Evolutionary conservation across 345 rosid genomes (phyloP), one percentile per base, ranked within the genome.

Genomic region (Gossypium thurberi): DNA sequence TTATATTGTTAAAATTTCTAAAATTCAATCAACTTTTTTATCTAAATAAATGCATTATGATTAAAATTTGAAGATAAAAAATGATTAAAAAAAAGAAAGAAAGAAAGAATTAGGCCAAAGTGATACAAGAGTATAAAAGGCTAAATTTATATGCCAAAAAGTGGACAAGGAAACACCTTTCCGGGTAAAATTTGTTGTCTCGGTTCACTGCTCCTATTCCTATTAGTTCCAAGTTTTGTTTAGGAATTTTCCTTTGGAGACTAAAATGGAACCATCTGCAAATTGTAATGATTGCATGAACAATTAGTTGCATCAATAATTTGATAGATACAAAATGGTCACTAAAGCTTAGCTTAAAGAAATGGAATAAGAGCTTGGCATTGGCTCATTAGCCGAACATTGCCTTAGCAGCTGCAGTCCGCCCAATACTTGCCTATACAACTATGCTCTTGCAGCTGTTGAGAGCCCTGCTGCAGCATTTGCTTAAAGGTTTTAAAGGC

Each of bases 391-490:
- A 86, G 78, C 74, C 89, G 82, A 52, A 82, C 97, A 75, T 73
- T 92, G 77, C 94, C 98, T n/a, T 85, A 84, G 96, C 81, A 83
- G 92, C 98, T 50, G 82, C 98, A 0, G 96, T 92, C 2, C 92
- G 99, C 47, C 98, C 98, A 2, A 95, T 95, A 74, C 89, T 92
- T 13, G 98, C 98, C 0, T 91, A 95, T 33, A 33, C 51, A 86
- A 87, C 78, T 97, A 95, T 0, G 98, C 98, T 57, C 90, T 94
- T 37, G 81, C 23, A 0, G 91, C 89, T 0, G 98, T 90, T 10
- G 92, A 97, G 26, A 98, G 97, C 4, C 96, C 99, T 57, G 99
- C 99, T 15, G 98, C 99, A 0, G 97, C 99, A 0, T 97, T 95
- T 33, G 66, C 99, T 95, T 55, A 95, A 92, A 90, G 98, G 92